Evolutionary conservation across 164 flowering plant genomes (phyloP).

Genomic region (Echeveria elegans): DNA sequence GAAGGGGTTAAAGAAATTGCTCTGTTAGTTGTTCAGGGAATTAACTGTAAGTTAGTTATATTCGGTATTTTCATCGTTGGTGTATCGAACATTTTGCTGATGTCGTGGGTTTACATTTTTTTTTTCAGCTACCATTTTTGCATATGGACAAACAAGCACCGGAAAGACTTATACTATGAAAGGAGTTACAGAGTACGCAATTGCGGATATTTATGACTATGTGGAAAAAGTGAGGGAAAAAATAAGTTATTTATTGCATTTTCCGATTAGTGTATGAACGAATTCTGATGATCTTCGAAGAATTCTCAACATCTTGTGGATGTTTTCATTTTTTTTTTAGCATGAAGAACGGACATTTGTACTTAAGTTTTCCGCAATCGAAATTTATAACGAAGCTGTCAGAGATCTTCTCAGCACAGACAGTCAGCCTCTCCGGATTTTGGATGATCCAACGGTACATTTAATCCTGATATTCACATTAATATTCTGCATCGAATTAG

Average conservation of each 20-base stretch:
- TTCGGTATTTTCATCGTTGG: neutral
- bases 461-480: conserved; percentile 10
- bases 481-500: too few relatives aligned
- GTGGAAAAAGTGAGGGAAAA: conserved; percentile 60
- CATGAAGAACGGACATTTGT: conserved; percentile 76
- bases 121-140: conserved; percentile 71
- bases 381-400: conserved; percentile 91
- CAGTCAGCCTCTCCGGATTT: conserved; percentile 58
- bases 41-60: conserved; percentile 43
- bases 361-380: conserved; percentile 93
- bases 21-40: conserved; percentile 60
- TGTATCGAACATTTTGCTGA: neutral
- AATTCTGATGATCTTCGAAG: neutral
- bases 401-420: conserved; percentile 73
- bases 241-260: neutral
- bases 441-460: conserved; percentile 89
- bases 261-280: neutral
- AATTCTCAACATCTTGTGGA: neutral
- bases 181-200: conserved; percentile 73
- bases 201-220: conserved; percentile 79
- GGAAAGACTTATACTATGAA: conserved; percentile 97
- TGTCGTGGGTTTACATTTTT: too few relatives aligned
- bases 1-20: conserved; percentile 55
- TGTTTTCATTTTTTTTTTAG: conserved; percentile 14
- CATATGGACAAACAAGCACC: conserved; percentile 99